phyloP scores from a whole-genome alignment of 1,284 basidiomycete genomes.

The Marasmius sp. region DNA sequence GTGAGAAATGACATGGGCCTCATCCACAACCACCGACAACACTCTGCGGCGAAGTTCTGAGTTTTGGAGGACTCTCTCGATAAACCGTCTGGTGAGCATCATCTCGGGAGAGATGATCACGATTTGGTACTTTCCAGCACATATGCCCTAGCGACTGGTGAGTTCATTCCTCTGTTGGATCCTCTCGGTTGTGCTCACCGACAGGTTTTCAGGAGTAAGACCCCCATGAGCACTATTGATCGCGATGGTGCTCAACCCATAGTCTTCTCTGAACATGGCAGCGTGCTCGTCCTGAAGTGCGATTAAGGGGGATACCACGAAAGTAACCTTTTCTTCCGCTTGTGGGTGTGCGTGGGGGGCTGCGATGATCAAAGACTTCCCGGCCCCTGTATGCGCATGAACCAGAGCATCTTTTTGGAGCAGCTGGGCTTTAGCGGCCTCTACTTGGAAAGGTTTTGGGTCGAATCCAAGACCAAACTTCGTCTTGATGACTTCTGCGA shows the following conservation, averaged over 20 bases:
- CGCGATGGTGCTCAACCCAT: constrained; percentile 25
- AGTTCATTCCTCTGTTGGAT: background rate
- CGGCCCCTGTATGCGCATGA: constrained; percentile 33
- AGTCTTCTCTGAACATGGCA: constrained; percentile 23
- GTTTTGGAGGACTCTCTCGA: constrained; percentile 30
- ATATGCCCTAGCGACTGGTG: constrained; percentile 24
- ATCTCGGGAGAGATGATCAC: constrained; percentile 40
- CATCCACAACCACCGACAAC: constrained; percentile 36
- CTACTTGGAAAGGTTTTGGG: constrained; percentile 12
- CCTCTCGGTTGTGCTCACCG: constrained; percentile 15
- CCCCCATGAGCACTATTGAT: constrained; percentile 34
- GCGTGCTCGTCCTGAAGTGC: constrained; percentile 23
- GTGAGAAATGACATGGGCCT: constrained; percentile 39
- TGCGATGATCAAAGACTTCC: constrained; percentile 33
- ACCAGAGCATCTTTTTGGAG: constrained; percentile 25
- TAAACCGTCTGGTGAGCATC: constrained; percentile 30
- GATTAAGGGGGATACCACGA: constrained; percentile 16
- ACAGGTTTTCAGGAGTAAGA: constrained; percentile 19
- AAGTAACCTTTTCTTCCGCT: constrained; percentile 19
- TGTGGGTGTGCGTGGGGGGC: constrained; percentile 26
- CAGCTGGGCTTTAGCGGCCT: constrained; percentile 23
- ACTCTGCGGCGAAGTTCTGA: constrained; percentile 20
- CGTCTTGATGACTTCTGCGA: no score
- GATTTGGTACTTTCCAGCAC: constrained; percentile 30
- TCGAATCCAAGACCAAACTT: no score